Percentiles rank a stretch among this genome's conserved stretches.
Conservation (phyloP, 2,329 filamentous ascomycete species). For the Neobulgaria alba region DNA sequence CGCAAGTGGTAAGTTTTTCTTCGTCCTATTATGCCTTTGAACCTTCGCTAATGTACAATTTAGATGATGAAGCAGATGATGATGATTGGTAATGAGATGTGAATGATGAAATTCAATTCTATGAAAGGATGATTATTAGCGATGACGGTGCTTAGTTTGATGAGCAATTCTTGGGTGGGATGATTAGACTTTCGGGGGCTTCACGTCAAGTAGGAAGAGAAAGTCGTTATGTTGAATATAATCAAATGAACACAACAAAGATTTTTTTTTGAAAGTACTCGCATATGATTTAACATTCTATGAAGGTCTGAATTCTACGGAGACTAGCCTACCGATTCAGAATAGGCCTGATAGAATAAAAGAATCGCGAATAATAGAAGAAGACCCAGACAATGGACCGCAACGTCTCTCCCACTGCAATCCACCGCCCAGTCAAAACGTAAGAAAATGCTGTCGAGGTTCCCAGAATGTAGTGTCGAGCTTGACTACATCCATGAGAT, state of each 20-base stretch:
- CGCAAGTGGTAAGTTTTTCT: constrained; percentile 70
- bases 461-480: constrained; percentile 22
- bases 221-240: constrained; percentile 11
- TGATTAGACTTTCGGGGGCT: constrained; percentile 7
- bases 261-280: not conserved
- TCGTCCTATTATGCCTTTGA: not conserved
- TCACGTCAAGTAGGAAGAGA: constrained; percentile 3
- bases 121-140: constrained; percentile 2
- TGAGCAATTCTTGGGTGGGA: constrained; percentile 4
- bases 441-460: constrained; percentile 30
- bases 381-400: constrained; percentile 20
- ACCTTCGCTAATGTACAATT: constrained; percentile 20
- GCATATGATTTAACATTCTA: constrained; percentile 14
- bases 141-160: constrained; percentile 4
- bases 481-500: constrained; percentile 29
- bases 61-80: constrained; percentile 70
- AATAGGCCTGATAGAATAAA: not conserved
- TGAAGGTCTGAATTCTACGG: constrained; percentile 9
- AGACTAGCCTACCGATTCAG: not conserved
- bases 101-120: constrained; percentile 6
- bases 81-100: constrained; percentile 55
- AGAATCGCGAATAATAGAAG: constrained; percentile 10
- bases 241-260: constrained; percentile 2
- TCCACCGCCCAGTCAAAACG: constrained; percentile 20
- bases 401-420: constrained; percentile 44